Evolutionary conservation across 129 eudicot species (phyloP).

Genomic region (Artemisia annua): DNA sequence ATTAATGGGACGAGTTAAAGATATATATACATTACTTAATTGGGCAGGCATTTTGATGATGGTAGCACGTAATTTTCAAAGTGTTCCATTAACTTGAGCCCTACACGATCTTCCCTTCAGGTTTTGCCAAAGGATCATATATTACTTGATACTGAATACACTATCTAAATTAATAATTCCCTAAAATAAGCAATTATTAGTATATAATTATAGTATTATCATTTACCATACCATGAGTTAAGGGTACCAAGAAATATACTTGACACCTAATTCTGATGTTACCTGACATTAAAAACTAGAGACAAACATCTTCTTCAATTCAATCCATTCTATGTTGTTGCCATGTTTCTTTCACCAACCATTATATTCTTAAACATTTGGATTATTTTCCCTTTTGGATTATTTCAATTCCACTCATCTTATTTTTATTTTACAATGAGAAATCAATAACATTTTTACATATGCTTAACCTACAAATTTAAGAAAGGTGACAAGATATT

Average conservation of each 20-base stretch:
- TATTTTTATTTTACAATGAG: too few species aligned
- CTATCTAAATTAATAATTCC: neutral
- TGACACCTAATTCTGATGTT: conserved; percentile 59
- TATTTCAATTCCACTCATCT: neutral
- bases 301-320: neutral
- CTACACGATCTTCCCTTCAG: conserved; percentile 31
- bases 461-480: neutral
- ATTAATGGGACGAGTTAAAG: too few species aligned
- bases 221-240: conserved; percentile 14
- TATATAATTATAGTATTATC: conserved; percentile 16
- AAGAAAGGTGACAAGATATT: neutral
- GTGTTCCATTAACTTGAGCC: conserved; percentile 38
- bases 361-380: conserved; percentile 5
- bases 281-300: neutral
- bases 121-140: conserved; percentile 17
- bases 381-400: conserved; percentile 2
- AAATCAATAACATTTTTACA: conserved; percentile 4
- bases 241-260: conserved; percentile 40
- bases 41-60: conserved; percentile 3
- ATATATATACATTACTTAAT: neutral
- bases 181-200: neutral
- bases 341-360: conserved; percentile 54
- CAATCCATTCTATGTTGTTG: conserved; percentile 40
- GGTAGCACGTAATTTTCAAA: conserved; percentile 45
- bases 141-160: conserved; percentile 1